Evolutionary conservation across 1,284 basidiomycete genomes (phyloP).

Genomic region (Ceratobasidium sp.): DNA sequence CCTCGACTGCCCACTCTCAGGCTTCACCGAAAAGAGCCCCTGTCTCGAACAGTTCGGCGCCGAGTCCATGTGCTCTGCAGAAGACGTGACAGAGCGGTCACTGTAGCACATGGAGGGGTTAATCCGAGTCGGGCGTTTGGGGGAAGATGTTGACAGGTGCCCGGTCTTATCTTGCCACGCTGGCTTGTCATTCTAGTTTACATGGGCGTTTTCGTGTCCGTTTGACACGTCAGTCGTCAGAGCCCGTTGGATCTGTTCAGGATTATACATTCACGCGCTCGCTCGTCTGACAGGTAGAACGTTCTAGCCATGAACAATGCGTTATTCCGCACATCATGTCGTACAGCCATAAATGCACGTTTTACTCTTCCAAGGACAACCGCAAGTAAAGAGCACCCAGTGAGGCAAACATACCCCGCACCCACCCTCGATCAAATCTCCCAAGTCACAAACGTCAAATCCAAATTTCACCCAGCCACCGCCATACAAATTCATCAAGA

Average conservation of each 20-base stretch:
- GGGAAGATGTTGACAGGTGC: not conserved
- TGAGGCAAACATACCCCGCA: not conserved
- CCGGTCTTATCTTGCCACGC: constrained; percentile 9
- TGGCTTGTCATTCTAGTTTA: not conserved
- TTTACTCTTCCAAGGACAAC: not conserved
- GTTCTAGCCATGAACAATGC: not conserved
- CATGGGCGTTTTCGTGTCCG: not conserved
- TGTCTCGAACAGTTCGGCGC: not conserved
- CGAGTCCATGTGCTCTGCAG: not conserved
- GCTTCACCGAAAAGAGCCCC: not conserved
- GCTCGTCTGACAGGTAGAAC: not conserved
- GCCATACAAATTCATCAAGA: not conserved
- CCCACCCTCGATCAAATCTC: not conserved
- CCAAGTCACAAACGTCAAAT: not conserved
- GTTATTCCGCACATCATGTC: not conserved
- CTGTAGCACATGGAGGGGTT: not conserved
- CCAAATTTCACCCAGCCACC: not conserved
- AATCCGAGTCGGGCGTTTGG: not conserved
- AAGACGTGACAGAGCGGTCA: constrained; percentile 8
- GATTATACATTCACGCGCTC: not conserved
- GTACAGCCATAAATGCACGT: not conserved
- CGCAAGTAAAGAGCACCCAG: not conserved
- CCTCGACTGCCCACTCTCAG: not conserved
- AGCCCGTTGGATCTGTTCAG: not conserved
- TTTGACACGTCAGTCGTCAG: not conserved